Evolutionary conservation across 257 asterid genomes (phyloP).

Genomic region (Ocimum tenuiflorum): DNA sequence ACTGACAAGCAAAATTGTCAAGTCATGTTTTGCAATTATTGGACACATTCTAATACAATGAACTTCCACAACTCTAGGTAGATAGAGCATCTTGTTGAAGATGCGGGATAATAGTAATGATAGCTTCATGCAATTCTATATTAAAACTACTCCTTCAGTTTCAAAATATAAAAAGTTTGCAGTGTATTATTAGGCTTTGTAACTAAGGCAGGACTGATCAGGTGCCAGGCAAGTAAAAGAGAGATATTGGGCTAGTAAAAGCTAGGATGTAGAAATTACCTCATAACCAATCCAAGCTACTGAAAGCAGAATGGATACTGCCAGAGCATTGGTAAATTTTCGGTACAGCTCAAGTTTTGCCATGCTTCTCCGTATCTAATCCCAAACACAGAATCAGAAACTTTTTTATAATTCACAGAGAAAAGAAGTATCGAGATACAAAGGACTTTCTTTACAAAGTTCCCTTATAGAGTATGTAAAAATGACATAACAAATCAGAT

Average conservation of each 20-base stretch:
- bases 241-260: not conserved
- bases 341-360: conserved; percentile 88
- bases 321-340: conserved; percentile 79
- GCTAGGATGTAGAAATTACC: conserved; percentile 34
- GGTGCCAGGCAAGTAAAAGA: not conserved
- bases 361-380: conserved; percentile 76
- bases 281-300: conserved; percentile 99
- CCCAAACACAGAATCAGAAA: conserved; percentile 14
- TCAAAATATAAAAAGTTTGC: not conserved
- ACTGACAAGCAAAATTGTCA: conserved; percentile 39
- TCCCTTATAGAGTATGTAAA: conserved; percentile 1
- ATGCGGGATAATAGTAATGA: not conserved
- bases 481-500: not conserved
- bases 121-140: not conserved
- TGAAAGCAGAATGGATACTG: conserved; percentile 73
- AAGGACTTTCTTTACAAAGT: not conserved
- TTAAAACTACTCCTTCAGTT: not conserved
- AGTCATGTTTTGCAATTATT: conserved; percentile 10
- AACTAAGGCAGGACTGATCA: not conserved
- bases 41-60: not conserved
- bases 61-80: not conserved
- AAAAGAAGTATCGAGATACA: not conserved
- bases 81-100: not conserved
- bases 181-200: not conserved
- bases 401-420: not conserved